Evolutionary conservation across 805 yeast genomes (phyloP).

Genomic region (Clavispora vitiphila): DNA sequence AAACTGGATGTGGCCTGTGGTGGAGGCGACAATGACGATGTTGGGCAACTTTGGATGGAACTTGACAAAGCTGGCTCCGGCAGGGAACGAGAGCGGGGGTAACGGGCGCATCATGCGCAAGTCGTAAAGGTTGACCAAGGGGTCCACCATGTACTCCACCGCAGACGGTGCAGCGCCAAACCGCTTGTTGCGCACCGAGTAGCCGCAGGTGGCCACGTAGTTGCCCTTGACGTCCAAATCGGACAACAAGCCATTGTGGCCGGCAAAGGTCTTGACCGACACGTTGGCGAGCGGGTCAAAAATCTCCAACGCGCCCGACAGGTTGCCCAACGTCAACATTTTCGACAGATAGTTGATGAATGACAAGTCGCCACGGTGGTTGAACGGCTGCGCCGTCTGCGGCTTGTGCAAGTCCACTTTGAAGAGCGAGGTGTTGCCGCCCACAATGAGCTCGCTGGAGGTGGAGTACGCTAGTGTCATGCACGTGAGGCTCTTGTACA

Average conservation of each 20-base stretch:
- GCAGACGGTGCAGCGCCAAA: slow-evolving; percentile 17
- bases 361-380: slow-evolving; percentile 42
- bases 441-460: slow-evolving; percentile 26
- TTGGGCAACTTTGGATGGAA: slow-evolving; percentile 86
- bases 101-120: slow-evolving; percentile 63
- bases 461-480: slow-evolving; percentile 30
- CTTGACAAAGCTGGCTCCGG: slow-evolving; percentile 81
- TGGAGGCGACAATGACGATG: slow-evolving; percentile 67
- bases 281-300: slow-evolving; percentile 50
- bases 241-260: slow-evolving; percentile 58
- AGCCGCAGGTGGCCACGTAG: slow-evolving; percentile 76
- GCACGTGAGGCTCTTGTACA: slow-evolving; percentile 22
- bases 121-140: slow-evolving; percentile 80
- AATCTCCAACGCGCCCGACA: slow-evolving; percentile 58
- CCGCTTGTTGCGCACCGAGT: slow-evolving; percentile 57
- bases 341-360: slow-evolving; percentile 43
- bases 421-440: slow-evolving; percentile 21
- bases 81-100: slow-evolving; percentile 81
- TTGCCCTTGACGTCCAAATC: slow-evolving; percentile 63
- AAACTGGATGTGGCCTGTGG: slow-evolving; percentile 77
- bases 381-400: slow-evolving; percentile 15
- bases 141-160: slow-evolving; percentile 49
- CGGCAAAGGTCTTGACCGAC: slow-evolving; percentile 48
- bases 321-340: slow-evolving; percentile 53
- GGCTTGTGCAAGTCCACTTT: slow-evolving; percentile 34